Conservation (phyloP, 805 yeast species). For the Spathaspora gorwiae region DNA sequence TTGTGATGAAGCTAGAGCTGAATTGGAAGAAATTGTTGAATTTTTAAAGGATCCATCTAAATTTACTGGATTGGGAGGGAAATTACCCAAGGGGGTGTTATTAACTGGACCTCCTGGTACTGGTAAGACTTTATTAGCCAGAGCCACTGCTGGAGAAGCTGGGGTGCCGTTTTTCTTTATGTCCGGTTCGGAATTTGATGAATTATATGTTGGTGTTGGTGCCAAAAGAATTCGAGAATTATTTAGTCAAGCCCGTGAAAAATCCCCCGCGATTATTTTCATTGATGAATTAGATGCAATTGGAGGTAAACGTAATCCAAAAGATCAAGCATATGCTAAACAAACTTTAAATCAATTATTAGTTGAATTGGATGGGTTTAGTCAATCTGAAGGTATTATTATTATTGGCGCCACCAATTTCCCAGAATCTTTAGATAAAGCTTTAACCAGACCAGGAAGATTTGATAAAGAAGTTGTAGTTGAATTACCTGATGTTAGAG, state of each 20-base stretch:
- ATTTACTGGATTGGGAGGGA: slow-evolving; percentile 95
- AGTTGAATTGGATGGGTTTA: slow-evolving; percentile 93
- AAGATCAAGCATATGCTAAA: slow-evolving; percentile 96
- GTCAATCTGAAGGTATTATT: slow-evolving; percentile 88
- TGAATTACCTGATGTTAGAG: slow-evolving; percentile 96
- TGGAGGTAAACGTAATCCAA: slow-evolving; percentile 96
- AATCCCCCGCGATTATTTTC: slow-evolving; percentile 94
- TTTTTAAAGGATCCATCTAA: slow-evolving; percentile 93
- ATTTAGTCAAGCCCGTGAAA: slow-evolving; percentile 86
- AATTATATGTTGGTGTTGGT: slow-evolving; percentile 97
- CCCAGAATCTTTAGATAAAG: slow-evolving; percentile 95
- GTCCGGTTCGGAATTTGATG: slow-evolving; percentile 98
- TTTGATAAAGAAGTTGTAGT: slow-evolving; percentile 95
- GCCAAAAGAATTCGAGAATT: slow-evolving; percentile 96
- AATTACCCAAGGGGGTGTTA: slow-evolving; percentile 93
- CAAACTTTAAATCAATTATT: slow-evolving; percentile 94
- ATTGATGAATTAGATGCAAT: slow-evolving; percentile 98
- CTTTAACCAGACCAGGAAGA: slow-evolving; percentile 96
- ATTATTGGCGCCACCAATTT: slow-evolving; percentile 98
- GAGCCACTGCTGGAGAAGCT: slow-evolving; percentile 99
- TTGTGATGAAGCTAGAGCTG: slow-evolving; percentile 97
- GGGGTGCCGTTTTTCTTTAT: slow-evolving; percentile 97
- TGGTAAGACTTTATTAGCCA: slow-evolving; percentile 92
- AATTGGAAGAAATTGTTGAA: slow-evolving; percentile 96
- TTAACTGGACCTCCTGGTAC: slow-evolving; percentile 99